Percentiles rank a stretch among this genome's conserved stretches.
These are phyloP conservation scores for Simmondsia chinensis DNA, from an alignment of 148 eudicot species.

Conservation along the genomic window DNA sequence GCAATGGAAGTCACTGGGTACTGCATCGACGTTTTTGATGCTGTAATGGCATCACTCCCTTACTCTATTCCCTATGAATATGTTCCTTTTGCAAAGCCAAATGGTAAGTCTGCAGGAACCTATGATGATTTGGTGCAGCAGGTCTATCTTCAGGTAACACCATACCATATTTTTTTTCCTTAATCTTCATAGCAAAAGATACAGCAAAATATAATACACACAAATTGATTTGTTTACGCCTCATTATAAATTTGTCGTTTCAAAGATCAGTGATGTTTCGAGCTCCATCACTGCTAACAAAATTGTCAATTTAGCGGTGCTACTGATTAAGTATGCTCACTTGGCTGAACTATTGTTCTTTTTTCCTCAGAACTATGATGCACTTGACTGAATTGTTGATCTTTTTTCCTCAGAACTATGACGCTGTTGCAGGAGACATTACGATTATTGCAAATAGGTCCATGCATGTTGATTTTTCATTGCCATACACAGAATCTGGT, in stretches of 20 bases:
- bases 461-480: slow-evolving; percentile 37
- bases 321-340: too few species aligned
- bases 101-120: slow-evolving; percentile 14
- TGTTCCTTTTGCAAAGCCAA: slow-evolving; percentile 24
- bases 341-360: background rate
- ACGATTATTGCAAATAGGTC: slow-evolving; percentile 48
- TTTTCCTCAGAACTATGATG: slow-evolving; percentile 24
- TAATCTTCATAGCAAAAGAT: too few species aligned
- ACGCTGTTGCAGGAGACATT: slow-evolving; percentile 54
- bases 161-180: too few species aligned
- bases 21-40: slow-evolving; percentile 56
- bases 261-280: too few species aligned
- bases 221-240: too few species aligned
- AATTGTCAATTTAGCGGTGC: too few species aligned
- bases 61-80: slow-evolving; percentile 44
- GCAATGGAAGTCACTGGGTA: slow-evolving; percentile 22
- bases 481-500: slow-evolving; percentile 63
- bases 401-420: slow-evolving; percentile 27
- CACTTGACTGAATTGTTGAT: background rate
- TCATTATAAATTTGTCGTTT: too few species aligned
- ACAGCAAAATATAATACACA: too few species aligned
- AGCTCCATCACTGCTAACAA: too few species aligned
- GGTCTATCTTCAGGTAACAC: slow-evolving; percentile 20
- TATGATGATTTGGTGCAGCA: slow-evolving; percentile 22
- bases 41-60: slow-evolving; percentile 29